These are phyloP conservation scores for Nicotiana knightiana DNA, from an alignment of 257 asterid species.

Conservation along the genomic window DNA sequence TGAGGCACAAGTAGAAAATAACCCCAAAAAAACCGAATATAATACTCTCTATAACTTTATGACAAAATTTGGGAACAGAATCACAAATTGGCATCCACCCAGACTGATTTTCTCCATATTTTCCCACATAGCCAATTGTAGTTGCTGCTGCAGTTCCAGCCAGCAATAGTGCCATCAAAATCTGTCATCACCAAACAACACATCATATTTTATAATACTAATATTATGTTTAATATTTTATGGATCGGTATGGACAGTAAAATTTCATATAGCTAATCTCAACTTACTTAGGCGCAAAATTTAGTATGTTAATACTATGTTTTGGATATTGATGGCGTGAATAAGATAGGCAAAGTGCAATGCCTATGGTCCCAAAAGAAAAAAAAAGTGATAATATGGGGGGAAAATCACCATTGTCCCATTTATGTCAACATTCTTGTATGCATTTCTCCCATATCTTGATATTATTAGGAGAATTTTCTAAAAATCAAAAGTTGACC, in stretches of 20 bases:
- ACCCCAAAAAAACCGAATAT: conserved; percentile 24
- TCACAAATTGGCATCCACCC: conserved; percentile 62
- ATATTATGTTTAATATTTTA: not conserved
- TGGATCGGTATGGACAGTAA: not conserved
- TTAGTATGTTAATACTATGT: not conserved
- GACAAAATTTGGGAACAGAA: conserved; percentile 42
- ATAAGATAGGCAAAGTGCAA: not conserved
- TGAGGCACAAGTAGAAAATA: conserved; percentile 31
- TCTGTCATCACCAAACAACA: conserved; percentile 20
- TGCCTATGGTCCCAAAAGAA: not conserved
- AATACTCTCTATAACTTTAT: conserved; percentile 25
- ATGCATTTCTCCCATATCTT: not conserved
- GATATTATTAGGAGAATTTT: not conserved
- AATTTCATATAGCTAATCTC: not conserved
- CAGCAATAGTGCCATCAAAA: conserved; percentile 31
- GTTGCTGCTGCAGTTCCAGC: conserved; percentile 63
- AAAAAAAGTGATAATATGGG: not conserved
- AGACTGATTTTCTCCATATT: conserved; percentile 45
- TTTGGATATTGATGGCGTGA: not conserved
- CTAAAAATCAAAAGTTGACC: not conserved
- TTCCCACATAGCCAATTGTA: conserved; percentile 53
- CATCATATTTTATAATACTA: not conserved
- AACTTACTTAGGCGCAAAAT: not conserved
- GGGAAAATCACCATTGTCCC: not conserved
- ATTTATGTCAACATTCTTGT: not conserved